Conservation (phyloP, 2,329 filamentous ascomycete species). For the Diaporthe citrichinensis region DNA sequence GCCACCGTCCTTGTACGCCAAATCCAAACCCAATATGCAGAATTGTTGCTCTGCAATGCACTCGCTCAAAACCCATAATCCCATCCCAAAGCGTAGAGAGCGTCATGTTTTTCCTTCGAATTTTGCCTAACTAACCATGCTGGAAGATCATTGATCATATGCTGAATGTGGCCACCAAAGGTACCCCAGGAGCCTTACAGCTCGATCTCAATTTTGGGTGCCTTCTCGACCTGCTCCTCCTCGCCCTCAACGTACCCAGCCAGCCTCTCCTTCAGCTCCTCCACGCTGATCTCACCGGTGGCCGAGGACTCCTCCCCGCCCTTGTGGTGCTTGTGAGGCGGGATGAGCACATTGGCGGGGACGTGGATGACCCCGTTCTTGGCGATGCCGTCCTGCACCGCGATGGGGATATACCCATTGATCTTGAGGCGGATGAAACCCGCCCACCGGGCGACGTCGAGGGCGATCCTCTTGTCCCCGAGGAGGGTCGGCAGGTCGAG, state of each 20-base stretch:
- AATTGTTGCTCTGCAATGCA: conserved; percentile 30
- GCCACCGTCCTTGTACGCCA: conserved; percentile 3
- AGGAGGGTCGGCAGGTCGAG: conserved; percentile 82
- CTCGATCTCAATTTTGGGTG: conserved; percentile 12
- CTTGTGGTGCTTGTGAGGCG: conserved; percentile 71
- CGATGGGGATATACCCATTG: conserved; percentile 79
- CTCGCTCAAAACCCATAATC: not conserved
- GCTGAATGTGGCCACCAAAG: not conserved
- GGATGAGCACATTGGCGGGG: conserved; percentile 79
- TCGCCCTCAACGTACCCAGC: conserved; percentile 59
- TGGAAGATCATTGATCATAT: not conserved
- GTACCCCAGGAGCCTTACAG: conserved; percentile 12
- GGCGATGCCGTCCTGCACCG: conserved; percentile 78
- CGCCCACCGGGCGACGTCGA: conserved; percentile 80
- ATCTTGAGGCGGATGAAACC: conserved; percentile 80
- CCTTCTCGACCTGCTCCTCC: conserved; percentile 30
- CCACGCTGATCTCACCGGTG: conserved; percentile 67
- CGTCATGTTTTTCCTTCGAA: not conserved
- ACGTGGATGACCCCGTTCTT: conserved; percentile 89
- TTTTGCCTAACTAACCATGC: too few species aligned
- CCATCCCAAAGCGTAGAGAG: not conserved
- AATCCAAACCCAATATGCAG: not conserved
- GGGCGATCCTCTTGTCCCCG: conserved; percentile 72
- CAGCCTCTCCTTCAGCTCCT: conserved; percentile 72
- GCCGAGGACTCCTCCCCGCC: conserved; percentile 51